phyloP scores from a whole-genome alignment of 192 early-diverging fungal species.

The Coemansia reversa region DNA sequence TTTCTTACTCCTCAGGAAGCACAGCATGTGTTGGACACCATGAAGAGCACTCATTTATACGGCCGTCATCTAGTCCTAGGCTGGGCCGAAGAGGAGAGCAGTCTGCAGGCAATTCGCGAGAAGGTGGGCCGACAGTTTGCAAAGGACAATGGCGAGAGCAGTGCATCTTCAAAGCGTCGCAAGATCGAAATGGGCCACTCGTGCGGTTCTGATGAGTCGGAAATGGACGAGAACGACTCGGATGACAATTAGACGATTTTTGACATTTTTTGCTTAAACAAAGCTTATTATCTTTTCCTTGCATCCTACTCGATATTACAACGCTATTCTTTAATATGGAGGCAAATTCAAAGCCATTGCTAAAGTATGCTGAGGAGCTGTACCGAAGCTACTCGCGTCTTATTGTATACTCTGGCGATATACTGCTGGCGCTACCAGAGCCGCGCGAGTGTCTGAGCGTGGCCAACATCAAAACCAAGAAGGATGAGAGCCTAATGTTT shows the following conservation, averaged over 20 bases:
- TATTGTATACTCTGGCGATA: constrained; percentile 53
- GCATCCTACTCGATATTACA: neutral
- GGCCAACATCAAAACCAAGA: constrained; percentile 52
- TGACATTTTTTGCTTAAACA: no score
- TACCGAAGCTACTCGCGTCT: constrained; percentile 47
- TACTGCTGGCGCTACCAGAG: constrained; percentile 44
- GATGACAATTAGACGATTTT: neutral
- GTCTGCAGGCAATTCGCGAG: constrained; percentile 77
- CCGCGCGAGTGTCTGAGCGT: constrained; percentile 46
- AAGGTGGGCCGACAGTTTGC: constrained; percentile 83
- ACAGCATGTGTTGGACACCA: constrained; percentile 79
- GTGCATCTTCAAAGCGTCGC: constrained; percentile 58
- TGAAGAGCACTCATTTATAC: constrained; percentile 92
- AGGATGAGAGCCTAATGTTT: constrained; percentile 43
- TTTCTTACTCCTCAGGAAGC: constrained; percentile 97
- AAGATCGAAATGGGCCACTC: constrained; percentile 61
- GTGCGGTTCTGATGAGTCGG: constrained; percentile 12
- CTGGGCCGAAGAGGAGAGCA: constrained; percentile 80
- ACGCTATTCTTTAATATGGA: constrained; percentile 19
- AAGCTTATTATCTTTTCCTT: no score
- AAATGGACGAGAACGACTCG: constrained; percentile 27
- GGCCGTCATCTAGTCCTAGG: constrained; percentile 95
- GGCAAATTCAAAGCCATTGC: constrained; percentile 27
- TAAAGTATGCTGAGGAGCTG: constrained; percentile 48
- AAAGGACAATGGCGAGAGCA: constrained; percentile 59